phyloP scores from a whole-genome alignment of 768 basidiomycete genomes.

The Rhizopogon roseolus region DNA sequence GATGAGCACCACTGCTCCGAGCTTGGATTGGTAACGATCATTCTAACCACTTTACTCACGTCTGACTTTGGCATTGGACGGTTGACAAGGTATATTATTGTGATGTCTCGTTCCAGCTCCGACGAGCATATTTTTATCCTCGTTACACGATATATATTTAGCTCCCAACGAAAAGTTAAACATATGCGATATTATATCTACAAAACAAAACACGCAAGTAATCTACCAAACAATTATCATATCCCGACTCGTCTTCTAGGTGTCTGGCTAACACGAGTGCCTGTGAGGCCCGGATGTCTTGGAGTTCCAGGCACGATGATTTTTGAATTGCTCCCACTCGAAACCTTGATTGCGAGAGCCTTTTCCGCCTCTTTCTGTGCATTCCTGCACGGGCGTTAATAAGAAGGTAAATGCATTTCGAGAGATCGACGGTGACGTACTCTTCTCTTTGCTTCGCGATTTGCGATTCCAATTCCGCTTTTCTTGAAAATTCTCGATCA shows the following conservation, averaged over 20 bases:
- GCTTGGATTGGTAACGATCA: background rate
- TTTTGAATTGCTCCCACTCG: slow-evolving; percentile 50
- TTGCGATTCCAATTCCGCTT: slow-evolving; percentile 87
- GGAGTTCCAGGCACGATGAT: slow-evolving; percentile 82
- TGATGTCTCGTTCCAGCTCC: too few species aligned
- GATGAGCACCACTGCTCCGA: background rate
- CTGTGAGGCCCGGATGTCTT: slow-evolving; percentile 61
- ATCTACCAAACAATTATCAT: slow-evolving; percentile 24
- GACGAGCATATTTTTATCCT: background rate
- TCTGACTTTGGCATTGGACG: background rate
- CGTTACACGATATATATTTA: background rate
- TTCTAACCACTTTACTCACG: background rate
- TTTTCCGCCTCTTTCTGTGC: slow-evolving; percentile 63
- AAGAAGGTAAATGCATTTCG: background rate
- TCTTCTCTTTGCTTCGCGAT: slow-evolving; percentile 82
- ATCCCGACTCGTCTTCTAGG: slow-evolving; percentile 72
- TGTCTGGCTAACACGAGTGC: slow-evolving; percentile 66
- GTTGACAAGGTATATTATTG: background rate
- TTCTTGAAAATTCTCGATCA: slow-evolving; percentile 88
- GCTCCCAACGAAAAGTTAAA: background rate
- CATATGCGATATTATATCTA: background rate
- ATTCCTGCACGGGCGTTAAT: slow-evolving; percentile 33
- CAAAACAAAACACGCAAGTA: slow-evolving; percentile 1
- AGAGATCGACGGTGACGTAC: slow-evolving; percentile 23
- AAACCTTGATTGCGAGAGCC: slow-evolving; percentile 48